These are phyloP conservation scores for Phialocephala subalpina DNA, from an alignment of 2,329 filamentous ascomycete genomes.

Conservation along the genomic window DNA sequence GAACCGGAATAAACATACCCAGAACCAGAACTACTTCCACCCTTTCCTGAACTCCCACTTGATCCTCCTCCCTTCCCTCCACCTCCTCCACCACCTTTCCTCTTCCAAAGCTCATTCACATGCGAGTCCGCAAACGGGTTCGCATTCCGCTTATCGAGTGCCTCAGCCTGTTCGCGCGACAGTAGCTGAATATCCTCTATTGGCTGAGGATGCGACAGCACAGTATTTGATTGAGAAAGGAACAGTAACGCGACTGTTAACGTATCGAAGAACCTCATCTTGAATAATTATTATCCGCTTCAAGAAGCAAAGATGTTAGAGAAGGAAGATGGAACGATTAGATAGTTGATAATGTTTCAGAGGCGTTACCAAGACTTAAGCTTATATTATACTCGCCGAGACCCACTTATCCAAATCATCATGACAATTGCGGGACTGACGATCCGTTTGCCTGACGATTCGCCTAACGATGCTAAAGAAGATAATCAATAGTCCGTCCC, in stretches of 20 bases:
- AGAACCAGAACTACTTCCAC: conserved; percentile 27
- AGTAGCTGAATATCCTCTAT: conserved; percentile 29
- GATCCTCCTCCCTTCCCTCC: conserved; percentile 52
- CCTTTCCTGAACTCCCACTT: conserved; percentile 7
- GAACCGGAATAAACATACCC: conserved; percentile 38
- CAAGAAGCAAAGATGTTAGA: background rate
- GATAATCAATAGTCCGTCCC: too few relatives aligned
- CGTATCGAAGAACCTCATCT: conserved; percentile 33
- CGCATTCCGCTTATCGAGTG: conserved; percentile 15
- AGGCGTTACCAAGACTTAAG: conserved; percentile 4
- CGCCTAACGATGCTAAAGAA: background rate
- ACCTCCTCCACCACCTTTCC: conserved; percentile 66
- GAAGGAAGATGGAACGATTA: background rate
- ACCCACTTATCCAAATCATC: background rate
- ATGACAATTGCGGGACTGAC: background rate
- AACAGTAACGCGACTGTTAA: conserved; percentile 33
- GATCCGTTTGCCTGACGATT: background rate
- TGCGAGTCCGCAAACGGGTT: conserved; percentile 25
- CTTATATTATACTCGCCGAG: background rate
- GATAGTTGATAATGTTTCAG: background rate
- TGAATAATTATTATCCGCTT: background rate
- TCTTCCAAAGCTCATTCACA: conserved; percentile 60
- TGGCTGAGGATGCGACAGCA: conserved; percentile 35
- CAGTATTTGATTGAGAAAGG: conserved; percentile 20
- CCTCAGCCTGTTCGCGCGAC: conserved; percentile 30